Evolutionary conservation across 2,329 filamentous ascomycete genomes (phyloP), one percentile per base, ranked within the genome.

Genomic region (Chlorencoelia australis): DNA sequence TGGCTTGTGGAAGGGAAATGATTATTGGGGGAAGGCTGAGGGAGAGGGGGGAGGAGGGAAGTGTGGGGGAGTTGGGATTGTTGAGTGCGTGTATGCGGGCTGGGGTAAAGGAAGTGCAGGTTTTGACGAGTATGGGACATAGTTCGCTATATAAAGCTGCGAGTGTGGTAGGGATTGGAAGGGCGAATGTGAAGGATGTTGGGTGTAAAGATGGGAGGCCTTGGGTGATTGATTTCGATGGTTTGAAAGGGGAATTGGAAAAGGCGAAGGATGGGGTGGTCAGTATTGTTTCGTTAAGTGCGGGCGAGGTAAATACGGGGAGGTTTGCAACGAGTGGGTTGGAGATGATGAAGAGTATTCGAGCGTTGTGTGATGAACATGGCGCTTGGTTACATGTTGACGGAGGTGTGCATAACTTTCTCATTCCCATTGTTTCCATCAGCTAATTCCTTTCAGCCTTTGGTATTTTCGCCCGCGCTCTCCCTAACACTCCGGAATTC

Each of bases 281-380:
- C n/a, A 82, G 71, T 33, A 84, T 95, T 42, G 74, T 95, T 24
- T 76, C 71, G 4, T 62, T 94, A n/a, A 88, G 85, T 27, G 82
- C 80, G 5, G 84, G 84, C 1, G 89, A 96, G 60, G 85, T 95
- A 18, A 95, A 96, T 50, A 93, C 87, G 0, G 87, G 88, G 1
- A 67, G 78, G 4, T 95, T 87, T 56, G 80, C 84, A 18, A 82
- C 68, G 20, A 60, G 61, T 2, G 72, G 64, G 1, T 46, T 58
- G 3, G 52, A 41, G 2, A 40, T 44, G 7, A 48, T 79, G 65
- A 56, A 59, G 37, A 64, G 65, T 37, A 59, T 95, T 24, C 71
- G 88, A 41, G 60, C 64, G 4, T 55, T 94, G 25, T 86, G 83
- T 28, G 79, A 91, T 48, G 64, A 67, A 45, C 76, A 89, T 46